Conservation (phyloP, 2,329 filamentous ascomycete genomes). For the Hypoxylon sp. region DNA sequence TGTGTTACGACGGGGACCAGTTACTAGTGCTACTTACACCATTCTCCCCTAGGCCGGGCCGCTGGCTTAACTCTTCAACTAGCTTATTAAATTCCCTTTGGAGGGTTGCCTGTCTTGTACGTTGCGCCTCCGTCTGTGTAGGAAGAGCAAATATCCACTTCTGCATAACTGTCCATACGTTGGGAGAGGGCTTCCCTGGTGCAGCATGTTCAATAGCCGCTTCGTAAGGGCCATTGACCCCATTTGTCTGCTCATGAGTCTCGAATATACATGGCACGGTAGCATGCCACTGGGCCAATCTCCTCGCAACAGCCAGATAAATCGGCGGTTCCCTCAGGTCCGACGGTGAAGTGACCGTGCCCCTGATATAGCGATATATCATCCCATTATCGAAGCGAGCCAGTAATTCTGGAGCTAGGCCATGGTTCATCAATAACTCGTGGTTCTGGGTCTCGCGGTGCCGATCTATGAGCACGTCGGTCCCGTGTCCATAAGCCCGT, state of each 20-base stretch:
- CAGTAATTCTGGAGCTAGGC: conserved; percentile 87
- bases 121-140: conserved; percentile 77
- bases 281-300: conserved; percentile 95
- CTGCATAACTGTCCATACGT: conserved; percentile 95
- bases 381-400: conserved; percentile 97
- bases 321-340: conserved; percentile 83
- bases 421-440: conserved; percentile 85
- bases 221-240: conserved; percentile 57
- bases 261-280: conserved; percentile 70
- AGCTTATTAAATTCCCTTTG: conserved; percentile 82
- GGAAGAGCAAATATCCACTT: conserved; percentile 95
- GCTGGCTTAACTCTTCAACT: conserved; percentile 79
- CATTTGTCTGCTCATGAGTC: conserved; percentile 56
- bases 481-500: conserved; percentile 93
- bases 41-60: conserved; percentile 80
- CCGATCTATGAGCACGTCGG: conserved; percentile 94
- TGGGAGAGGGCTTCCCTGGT: conserved; percentile 81
- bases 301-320: conserved; percentile 85
- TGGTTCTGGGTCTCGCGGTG: conserved; percentile 86
- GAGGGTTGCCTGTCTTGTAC: conserved; percentile 75
- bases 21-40: conserved; percentile 69
- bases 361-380: conserved; percentile 91
- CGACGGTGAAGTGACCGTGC: conserved; percentile 82
- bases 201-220: conserved; percentile 66
- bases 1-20: background rate